These are phyloP conservation scores for Ophiostoma ulmi DNA, from an alignment of 2,329 filamentous ascomycete species.

Conservation along the genomic window DNA sequence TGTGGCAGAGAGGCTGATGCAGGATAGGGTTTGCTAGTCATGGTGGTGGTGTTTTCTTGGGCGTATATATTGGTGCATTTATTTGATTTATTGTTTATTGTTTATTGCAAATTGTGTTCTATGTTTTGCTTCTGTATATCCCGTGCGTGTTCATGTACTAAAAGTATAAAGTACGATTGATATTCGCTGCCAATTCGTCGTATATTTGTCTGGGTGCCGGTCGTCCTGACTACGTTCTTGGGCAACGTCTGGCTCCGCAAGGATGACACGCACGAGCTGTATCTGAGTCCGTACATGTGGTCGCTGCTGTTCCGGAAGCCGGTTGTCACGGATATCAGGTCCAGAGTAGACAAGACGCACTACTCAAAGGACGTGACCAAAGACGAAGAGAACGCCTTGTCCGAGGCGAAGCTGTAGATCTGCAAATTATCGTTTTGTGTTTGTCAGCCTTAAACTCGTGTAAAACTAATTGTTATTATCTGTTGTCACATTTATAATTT, in stretches of 20 bases:
- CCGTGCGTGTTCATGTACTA: background rate
- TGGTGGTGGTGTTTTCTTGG: background rate
- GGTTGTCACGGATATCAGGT: background rate
- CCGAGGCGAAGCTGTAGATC: background rate
- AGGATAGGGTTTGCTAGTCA: background rate
- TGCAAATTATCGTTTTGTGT: background rate
- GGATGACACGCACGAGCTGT: background rate
- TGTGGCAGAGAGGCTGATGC: background rate
- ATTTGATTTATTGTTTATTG: background rate
- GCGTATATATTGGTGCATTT: background rate
- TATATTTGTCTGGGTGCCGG: slow-evolving; percentile 37
- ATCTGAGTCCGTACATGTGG: background rate
- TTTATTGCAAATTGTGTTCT: background rate
- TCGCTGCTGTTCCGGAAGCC: background rate
- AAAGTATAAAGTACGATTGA: background rate
- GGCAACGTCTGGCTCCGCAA: slow-evolving; percentile 32
- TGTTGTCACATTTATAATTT: background rate
- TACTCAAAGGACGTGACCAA: background rate
- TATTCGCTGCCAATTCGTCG: background rate
- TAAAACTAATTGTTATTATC: too few relatives aligned
- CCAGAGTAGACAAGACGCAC: background rate
- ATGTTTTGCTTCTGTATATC: background rate
- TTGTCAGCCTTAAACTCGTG: background rate
- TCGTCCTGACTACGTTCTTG: slow-evolving; percentile 29
- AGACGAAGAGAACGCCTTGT: background rate